Evolutionary conservation across 1,284 basidiomycete genomes (phyloP).

Genomic region (Tranzscheliella williamsii): DNA sequence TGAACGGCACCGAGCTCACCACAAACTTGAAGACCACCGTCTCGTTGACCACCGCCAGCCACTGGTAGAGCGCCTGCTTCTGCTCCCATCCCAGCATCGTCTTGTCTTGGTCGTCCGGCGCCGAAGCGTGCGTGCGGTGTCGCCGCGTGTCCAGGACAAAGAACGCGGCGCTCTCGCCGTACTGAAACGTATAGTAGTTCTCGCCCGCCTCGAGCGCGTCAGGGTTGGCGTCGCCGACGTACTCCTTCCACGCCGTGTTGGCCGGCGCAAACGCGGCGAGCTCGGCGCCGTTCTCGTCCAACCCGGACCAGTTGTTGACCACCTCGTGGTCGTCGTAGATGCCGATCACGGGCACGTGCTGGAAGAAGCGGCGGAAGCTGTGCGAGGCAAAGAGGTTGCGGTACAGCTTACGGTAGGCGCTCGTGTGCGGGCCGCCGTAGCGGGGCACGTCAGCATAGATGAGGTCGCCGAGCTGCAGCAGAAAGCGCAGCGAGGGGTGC

Average conservation of each 20-base stretch:
- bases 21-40: slow-evolving; percentile 82
- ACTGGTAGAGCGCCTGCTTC: slow-evolving; percentile 69
- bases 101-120: slow-evolving; percentile 62
- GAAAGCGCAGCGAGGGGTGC: slow-evolving; percentile 60
- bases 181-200: slow-evolving; percentile 66
- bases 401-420: slow-evolving; percentile 55
- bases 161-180: slow-evolving; percentile 65
- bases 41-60: slow-evolving; percentile 71
- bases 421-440: slow-evolving; percentile 42
- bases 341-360: slow-evolving; percentile 53
- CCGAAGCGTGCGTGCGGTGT: slow-evolving; percentile 66
- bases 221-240: slow-evolving; percentile 72
- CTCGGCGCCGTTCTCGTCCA: slow-evolving; percentile 66
- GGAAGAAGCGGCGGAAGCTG: slow-evolving; percentile 55
- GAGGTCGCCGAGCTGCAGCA: slow-evolving; percentile 65
- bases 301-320: slow-evolving; percentile 63
- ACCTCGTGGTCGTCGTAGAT: slow-evolving; percentile 60
- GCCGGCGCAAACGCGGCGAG: slow-evolving; percentile 68
- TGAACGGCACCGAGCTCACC: slow-evolving; percentile 76
- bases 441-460: slow-evolving; percentile 76
- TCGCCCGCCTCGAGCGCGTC: slow-evolving; percentile 65
- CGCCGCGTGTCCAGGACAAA: slow-evolving; percentile 78
- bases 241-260: slow-evolving; percentile 70
- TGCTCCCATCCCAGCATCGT: slow-evolving; percentile 78
- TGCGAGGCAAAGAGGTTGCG: slow-evolving; percentile 57